A percentile compares a stretch with the other conserved stretches of the same genome.
phyloP scores from a whole-genome alignment of 2,329 filamentous ascomycete genomes.

The Diaporthe sp. region DNA sequence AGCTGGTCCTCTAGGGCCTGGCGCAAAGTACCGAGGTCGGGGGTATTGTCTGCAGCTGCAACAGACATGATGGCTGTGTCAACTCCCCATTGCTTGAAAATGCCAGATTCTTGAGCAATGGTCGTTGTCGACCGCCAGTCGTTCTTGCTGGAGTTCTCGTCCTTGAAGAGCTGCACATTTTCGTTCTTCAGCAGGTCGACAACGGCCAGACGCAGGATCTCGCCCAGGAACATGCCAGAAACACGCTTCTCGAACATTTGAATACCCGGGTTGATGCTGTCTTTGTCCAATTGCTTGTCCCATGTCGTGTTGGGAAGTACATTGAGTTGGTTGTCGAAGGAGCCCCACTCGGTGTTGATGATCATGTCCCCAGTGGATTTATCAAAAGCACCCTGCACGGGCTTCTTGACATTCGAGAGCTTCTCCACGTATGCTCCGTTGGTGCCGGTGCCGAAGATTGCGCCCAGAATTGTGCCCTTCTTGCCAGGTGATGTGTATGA shows the following conservation, averaged over 20 bases:
- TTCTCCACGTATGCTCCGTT: conserved; percentile 99
- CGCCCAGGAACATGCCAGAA: conserved; percentile 97
- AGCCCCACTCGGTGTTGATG: conserved; percentile 98
- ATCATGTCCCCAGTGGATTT: conserved; percentile 92
- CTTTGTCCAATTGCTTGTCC: conserved; percentile 82
- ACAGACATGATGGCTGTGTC: conserved; percentile 93
- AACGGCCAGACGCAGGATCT: conserved; percentile 86
- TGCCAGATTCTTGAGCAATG: conserved; percentile 73
- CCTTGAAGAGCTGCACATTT: conserved; percentile 79
- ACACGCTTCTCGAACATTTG: conserved; percentile 99
- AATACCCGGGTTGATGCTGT: conserved; percentile 90
- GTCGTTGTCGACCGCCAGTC: conserved; percentile 78
- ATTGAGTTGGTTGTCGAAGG: conserved; percentile 93
- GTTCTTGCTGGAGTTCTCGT: conserved; percentile 80
- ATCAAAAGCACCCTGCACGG: conserved; percentile 79
- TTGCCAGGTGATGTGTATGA: conserved; percentile 94
- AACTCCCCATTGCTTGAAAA: conserved; percentile 88
- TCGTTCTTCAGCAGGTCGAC: conserved; percentile 79
- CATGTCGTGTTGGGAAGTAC: conserved; percentile 89
- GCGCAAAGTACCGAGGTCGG: conserved; percentile 79
- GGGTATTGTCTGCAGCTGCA: conserved; percentile 83
- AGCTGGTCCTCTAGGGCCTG: conserved; percentile 84
- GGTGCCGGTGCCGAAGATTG: conserved; percentile 97
- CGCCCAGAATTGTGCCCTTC: conserved; percentile 88
- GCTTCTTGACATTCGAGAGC: conserved; percentile 86